phyloP scores from a whole-genome alignment of 768 basidiomycete genomes.

The Tricholoma sp. region DNA sequence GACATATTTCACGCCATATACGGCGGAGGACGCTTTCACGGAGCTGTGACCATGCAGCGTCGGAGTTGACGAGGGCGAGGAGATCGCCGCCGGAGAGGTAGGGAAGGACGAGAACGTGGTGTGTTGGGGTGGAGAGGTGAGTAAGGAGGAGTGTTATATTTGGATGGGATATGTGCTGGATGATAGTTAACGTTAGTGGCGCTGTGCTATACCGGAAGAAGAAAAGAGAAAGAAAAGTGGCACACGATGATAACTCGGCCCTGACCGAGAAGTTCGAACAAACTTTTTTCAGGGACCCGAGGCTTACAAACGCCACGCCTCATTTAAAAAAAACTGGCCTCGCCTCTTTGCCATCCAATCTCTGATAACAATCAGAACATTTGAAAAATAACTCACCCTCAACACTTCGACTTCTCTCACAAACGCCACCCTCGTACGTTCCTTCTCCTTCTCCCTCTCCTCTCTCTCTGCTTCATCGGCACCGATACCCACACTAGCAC shows the following conservation, averaged over 20 bases:
- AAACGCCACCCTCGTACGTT: constrained; percentile 72
- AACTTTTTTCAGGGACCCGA: background rate
- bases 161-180: constrained; percentile 74
- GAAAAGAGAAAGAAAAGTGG: background rate
- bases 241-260: background rate
- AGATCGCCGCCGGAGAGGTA: constrained; percentile 77
- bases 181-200: no score
- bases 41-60: constrained; percentile 37
- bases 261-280: background rate
- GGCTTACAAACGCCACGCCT: background rate
- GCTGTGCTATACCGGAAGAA: no score
- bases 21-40: constrained; percentile 48
- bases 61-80: constrained; percentile 65
- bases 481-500: constrained; percentile 23
- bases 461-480: constrained; percentile 20
- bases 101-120: constrained; percentile 78
- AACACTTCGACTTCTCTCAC: constrained; percentile 81
- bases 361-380: no score
- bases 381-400: constrained; percentile 42
- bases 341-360: background rate
- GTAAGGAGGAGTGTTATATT: constrained; percentile 69
- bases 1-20: constrained; percentile 72
- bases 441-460: constrained; percentile 46
- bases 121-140: constrained; percentile 63
- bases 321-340: background rate